phyloP scores from a whole-genome alignment of 2,329 filamentous ascomycete genomes.

The Colletotrichum cereale region DNA sequence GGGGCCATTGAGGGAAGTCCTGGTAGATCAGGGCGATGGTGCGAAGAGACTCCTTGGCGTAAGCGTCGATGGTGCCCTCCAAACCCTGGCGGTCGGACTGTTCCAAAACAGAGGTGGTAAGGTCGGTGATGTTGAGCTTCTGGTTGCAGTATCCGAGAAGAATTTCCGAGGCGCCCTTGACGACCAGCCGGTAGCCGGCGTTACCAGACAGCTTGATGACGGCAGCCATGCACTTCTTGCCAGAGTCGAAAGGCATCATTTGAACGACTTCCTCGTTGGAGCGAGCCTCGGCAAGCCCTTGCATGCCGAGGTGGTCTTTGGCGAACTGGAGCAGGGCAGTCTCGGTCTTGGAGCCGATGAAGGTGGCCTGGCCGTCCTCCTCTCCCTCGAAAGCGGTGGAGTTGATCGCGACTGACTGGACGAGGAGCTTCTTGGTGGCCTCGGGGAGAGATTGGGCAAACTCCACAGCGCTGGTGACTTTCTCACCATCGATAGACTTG shows the following conservation, averaged over 20 bases:
- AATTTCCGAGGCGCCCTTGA: slow-evolving; percentile 71
- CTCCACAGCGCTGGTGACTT: slow-evolving; percentile 41
- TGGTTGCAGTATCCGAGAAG: slow-evolving; percentile 60
- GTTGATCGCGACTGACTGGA: slow-evolving; percentile 66
- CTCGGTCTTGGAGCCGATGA: slow-evolving; percentile 69
- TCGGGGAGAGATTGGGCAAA: slow-evolving; percentile 43
- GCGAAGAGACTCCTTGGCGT: slow-evolving; percentile 75
- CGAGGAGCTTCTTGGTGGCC: slow-evolving; percentile 50
- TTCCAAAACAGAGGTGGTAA: slow-evolving; percentile 66
- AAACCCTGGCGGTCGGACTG: slow-evolving; percentile 61
- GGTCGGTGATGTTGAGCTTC: slow-evolving; percentile 55
- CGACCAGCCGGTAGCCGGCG: slow-evolving; percentile 61
- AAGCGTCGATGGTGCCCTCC: slow-evolving; percentile 67
- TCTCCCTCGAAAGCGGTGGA: slow-evolving; percentile 69
- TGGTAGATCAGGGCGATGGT: slow-evolving; percentile 82
- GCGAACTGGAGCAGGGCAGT: slow-evolving; percentile 65
- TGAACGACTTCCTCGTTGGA: slow-evolving; percentile 61
- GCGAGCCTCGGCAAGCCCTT: slow-evolving; percentile 59
- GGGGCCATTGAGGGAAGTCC: slow-evolving; percentile 79
- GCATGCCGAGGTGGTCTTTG: slow-evolving; percentile 63
- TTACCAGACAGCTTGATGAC: slow-evolving; percentile 61
- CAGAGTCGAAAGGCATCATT: slow-evolving; percentile 67
- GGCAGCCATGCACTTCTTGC: slow-evolving; percentile 68
- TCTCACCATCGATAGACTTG: slow-evolving; percentile 45
- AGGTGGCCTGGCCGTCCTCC: slow-evolving; percentile 57